Evolutionary conservation across 1,139 yeast genomes (phyloP).

Genomic region (Taphrina betulina): DNA sequence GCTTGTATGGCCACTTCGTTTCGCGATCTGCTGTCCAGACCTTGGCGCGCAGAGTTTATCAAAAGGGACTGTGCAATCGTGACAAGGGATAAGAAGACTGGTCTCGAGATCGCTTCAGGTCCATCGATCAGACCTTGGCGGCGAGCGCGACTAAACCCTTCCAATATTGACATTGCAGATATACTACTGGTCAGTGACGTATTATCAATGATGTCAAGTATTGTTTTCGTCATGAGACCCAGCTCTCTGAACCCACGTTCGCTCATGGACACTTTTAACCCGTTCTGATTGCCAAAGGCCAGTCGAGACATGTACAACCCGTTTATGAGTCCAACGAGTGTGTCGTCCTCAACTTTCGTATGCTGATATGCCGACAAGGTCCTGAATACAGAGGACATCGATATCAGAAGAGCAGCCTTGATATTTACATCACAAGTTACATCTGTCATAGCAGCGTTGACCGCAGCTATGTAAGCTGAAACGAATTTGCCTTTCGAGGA

Average conservation of each 20-base stretch:
- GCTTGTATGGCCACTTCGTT: background rate
- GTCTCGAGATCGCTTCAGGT: background rate
- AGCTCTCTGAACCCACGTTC: constrained; percentile 7
- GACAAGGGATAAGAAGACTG: constrained; percentile 10
- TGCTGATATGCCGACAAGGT: constrained; percentile 13
- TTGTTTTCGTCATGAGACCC: constrained; percentile 14
- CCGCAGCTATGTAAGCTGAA: background rate
- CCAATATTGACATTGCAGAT: background rate
- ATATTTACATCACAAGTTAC: background rate
- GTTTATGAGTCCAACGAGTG: background rate
- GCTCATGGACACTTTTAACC: background rate
- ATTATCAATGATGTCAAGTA: background rate
- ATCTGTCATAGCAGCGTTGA: background rate
- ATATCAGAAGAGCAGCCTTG: constrained; percentile 3
- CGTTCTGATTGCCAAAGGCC: background rate
- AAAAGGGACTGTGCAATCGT: constrained; percentile 6
- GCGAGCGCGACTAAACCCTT: background rate
- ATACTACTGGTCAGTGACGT: background rate
- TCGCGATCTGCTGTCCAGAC: background rate
- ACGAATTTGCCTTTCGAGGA: constrained; percentile 11
- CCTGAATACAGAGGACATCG: constrained; percentile 6
- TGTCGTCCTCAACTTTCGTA: background rate
- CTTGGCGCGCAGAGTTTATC: background rate
- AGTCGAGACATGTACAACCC: background rate
- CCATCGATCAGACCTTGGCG: background rate